Evolutionary conservation across 495 filamentous ascomycete genomes (phyloP), one percentile per base, ranked within the genome.

Genomic region (Annulohypoxylon stygium): DNA sequence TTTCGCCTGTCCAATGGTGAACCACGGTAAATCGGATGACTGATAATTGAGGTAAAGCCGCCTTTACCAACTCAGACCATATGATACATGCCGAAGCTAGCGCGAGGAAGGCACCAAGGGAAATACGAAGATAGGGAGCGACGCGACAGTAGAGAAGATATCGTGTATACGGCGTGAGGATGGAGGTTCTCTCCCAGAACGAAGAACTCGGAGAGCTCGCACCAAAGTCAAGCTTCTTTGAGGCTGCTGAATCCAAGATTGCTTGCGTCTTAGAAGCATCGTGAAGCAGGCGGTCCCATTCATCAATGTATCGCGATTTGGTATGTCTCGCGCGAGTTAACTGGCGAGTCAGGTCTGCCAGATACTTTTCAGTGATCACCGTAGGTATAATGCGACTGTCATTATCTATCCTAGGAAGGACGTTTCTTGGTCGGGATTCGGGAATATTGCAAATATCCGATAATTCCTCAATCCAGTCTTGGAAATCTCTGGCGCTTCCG

Each of bases 401-500:
- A 16, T 71, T 80, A 34, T 78, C 74, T 80, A n/a, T 34, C 25
- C 60, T 82, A 81, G 68, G 80, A 33, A 70, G 64, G 43, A 88
- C 79, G 20, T 80, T 79, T 18, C 87, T 82, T 23, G 86, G 78
- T 36, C 89, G 85, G 23, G 88, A 86, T 63, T 94, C 91, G 3
- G 91, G 89, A 6, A 93, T 78, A 60, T 87, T 89, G 16, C 89
- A 88, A 54, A 90, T 87, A 66, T 97, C 96, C 1, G 88, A 90
- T 20, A 99, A 73, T 62, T 89, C 96, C 69, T 97, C 95, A 70
- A 99, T 96, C 96, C 96, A 99, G 63, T 97, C 95, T 66, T 92
- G 89, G 79, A 94, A 96, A 51, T 92, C 87, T 53, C 85, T 88
- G 2, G 92, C 92, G n/a, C 90, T 93, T 11, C 93, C 94, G 20